Evolutionary conservation across 2,329 filamentous ascomycete genomes (phyloP), one percentile per base, ranked within the genome.

Genomic region (Claviceps sp.): DNA sequence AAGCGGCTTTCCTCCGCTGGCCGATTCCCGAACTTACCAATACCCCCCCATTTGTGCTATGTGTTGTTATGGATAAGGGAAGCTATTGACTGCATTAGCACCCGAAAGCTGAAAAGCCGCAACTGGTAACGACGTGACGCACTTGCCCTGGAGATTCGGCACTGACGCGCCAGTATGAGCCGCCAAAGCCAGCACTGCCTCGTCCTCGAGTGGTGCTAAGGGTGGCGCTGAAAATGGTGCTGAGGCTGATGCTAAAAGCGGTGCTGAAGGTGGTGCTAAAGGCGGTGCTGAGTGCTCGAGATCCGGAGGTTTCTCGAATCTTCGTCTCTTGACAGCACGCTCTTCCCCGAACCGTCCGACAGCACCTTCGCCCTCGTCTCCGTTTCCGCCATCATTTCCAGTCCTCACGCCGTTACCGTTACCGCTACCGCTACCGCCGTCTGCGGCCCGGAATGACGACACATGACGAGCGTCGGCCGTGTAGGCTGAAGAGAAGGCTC

Each of bases 111-210:
- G 8, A 9, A 43, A 14, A 16, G n/a, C 29, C 5, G 23, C 16
- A 11, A 26, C 2, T 40, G 7, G 23, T 13, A 20, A 37, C 8
- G 40, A 5, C 13, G 17, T 5, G 58, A 57, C 73, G 65, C 62
- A 76, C 73, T 74, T 70, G 34, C 68, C 56, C 37, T 62, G 58
- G 55, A 72, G 76, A 29, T 73, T 69, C 4, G 66, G 59, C 3
- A 62, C 54, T 2, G 63, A 61, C 2, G 64, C 56, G 34, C 65
- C 65, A 57, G 67, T 71, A 52, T 75, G 71, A 3, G 67, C 70
- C 17, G 72, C 70, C 43, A 77, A 59, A 7, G 71, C 73, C 54
- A 77, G 55, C 13, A 77, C 70, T 5, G 72, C 72, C 52, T 75
- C 72, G 52, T 77, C 74, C 29, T 75, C 71, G 14, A 74, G 58